Percentiles rank a stretch among this genome's conserved stretches.
Evolutionary conservation across 306 rosid species (phyloP).

Genomic region (Amphicarpaea edgeworthii): DNA sequence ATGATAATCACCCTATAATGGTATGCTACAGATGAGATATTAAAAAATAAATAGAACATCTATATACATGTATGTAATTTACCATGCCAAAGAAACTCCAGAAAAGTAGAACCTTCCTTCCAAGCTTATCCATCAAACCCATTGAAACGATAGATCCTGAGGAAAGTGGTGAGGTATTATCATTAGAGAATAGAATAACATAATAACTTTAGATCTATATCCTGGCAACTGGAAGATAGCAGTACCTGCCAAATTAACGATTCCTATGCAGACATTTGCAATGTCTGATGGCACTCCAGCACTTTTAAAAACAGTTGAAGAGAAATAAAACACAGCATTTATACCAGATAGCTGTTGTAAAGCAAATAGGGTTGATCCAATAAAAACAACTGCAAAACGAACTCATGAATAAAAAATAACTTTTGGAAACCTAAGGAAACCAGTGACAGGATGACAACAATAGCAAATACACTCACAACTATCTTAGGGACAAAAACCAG

Average conservation of each 20-base stretch:
- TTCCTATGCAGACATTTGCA: conserved; percentile 88
- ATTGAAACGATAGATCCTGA: conserved; percentile 86
- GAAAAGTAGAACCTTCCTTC: conserved; percentile 86
- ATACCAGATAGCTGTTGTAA: conserved; percentile 99
- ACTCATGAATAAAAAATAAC: conserved; percentile 69
- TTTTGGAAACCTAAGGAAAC: conserved; percentile 48
- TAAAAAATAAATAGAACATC: neutral
- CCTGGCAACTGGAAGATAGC: conserved; percentile 30
- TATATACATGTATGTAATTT: conserved; percentile 48
- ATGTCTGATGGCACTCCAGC: conserved; percentile 89
- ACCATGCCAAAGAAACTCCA: conserved; percentile 99
- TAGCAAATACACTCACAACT: neutral
- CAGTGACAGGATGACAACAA: conserved; percentile 33
- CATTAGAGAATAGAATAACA: conserved; percentile 39
- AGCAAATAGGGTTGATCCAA: conserved; percentile 99
- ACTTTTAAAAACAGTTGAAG: conserved; percentile 93
- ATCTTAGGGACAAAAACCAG: conserved; percentile 34
- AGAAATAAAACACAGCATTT: conserved; percentile 97
- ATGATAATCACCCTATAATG: conserved; percentile 17
- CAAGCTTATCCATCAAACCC: conserved; percentile 94
- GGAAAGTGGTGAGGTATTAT: conserved; percentile 4
- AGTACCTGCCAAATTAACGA: conserved; percentile 82
- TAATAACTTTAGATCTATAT: conserved; percentile 27
- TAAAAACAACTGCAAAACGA: conserved; percentile 99
- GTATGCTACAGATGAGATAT: neutral